Evolutionary conservation across 192 early-diverging fungal genomes (phyloP).

Genomic region (Entophlyctis luteolus): DNA sequence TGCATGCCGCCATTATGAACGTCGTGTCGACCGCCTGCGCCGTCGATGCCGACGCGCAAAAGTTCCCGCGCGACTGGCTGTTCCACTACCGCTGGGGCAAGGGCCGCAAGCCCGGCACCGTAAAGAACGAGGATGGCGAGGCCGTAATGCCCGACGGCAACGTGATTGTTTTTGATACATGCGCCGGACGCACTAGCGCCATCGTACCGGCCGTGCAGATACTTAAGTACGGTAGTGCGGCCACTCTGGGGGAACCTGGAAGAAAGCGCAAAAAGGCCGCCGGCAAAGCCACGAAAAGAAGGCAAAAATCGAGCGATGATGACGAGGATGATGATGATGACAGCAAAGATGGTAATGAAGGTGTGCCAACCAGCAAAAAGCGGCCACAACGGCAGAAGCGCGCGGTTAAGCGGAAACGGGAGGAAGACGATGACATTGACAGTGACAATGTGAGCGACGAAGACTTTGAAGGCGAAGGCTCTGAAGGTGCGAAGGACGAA

Average conservation of each 20-base stretch:
- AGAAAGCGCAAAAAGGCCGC: too few species aligned
- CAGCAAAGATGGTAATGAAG: background rate
- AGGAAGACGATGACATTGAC: background rate
- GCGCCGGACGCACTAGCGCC: constrained; percentile 66
- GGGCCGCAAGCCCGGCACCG: constrained; percentile 3
- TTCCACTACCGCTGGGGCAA: constrained; percentile 63
- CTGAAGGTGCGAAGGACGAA: background rate
- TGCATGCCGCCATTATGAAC: constrained; percentile 46
- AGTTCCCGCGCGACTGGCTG: constrained; percentile 71
- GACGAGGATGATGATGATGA: background rate
- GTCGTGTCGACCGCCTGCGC: constrained; percentile 54
- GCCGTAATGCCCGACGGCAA: constrained; percentile 61
- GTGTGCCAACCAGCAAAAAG: background rate
- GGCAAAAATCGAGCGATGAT: too few species aligned
- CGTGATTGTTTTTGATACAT: constrained; percentile 61
- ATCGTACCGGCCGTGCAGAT: constrained; percentile 57
- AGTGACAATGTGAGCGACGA: background rate
- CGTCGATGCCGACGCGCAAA: constrained; percentile 62
- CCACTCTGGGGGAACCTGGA: background rate
- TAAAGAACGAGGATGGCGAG: background rate
- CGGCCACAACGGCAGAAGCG: too few species aligned
- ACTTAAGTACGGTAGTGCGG: constrained; percentile 27
- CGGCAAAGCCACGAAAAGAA: too few species aligned
- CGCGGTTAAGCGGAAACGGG: too few species aligned
- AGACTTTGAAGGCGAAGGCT: background rate